phyloP scores from a whole-genome alignment of 2,329 filamentous ascomycete species.

The Cladosporium sp. region DNA sequence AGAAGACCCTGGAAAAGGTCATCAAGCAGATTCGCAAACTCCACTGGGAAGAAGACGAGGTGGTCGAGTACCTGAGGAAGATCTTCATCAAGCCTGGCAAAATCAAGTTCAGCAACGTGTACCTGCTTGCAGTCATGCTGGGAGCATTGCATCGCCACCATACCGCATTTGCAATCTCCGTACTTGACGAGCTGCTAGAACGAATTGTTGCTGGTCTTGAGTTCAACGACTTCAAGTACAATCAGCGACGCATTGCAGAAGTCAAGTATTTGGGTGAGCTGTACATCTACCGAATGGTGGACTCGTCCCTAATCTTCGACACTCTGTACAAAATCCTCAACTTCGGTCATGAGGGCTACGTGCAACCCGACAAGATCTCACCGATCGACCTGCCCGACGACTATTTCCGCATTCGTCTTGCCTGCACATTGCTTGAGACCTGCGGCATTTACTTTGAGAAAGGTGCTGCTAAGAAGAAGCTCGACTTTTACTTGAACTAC shows the following conservation, averaged over 20 bases:
- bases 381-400: constrained; percentile 86
- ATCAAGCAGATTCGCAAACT: constrained; percentile 92
- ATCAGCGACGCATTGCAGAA: constrained; percentile 90
- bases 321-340: constrained; percentile 91
- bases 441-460: constrained; percentile 96
- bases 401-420: constrained; percentile 90
- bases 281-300: constrained; percentile 96
- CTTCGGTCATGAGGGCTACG: constrained; percentile 81
- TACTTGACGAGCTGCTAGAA: constrained; percentile 90
- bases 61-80: constrained; percentile 77
- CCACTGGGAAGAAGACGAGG: constrained; percentile 94
- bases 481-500: constrained; percentile 96
- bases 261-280: constrained; percentile 95
- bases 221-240: constrained; percentile 96
- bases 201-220: constrained; percentile 85
- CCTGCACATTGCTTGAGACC: constrained; percentile 87
- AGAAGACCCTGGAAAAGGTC: constrained; percentile 89
- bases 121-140: constrained; percentile 85
- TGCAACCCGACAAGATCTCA: constrained; percentile 73
- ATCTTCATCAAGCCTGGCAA: constrained; percentile 95
- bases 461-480: constrained; percentile 89
- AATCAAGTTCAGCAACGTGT: constrained; percentile 96
- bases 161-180: constrained; percentile 82
- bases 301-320: constrained; percentile 93
- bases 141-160: constrained; percentile 90